phyloP scores from a whole-genome alignment of 495 filamentous ascomycete species.

The Aspergillus biplanus region DNA sequence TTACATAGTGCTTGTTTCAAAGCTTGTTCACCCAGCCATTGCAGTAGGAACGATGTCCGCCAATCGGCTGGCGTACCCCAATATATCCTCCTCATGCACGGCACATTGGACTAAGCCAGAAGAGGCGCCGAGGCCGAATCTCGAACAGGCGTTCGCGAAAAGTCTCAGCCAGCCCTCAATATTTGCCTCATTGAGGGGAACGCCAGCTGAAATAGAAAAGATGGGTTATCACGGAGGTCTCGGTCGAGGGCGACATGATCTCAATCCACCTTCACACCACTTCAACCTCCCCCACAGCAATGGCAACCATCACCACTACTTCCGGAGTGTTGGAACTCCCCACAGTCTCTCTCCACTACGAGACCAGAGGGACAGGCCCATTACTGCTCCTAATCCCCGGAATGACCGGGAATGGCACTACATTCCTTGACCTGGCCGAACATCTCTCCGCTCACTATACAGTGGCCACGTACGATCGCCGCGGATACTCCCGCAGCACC shows the following conservation, averaged over 20 bases:
- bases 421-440: neutral
- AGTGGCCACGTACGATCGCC: neutral
- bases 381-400: conserved; percentile 1
- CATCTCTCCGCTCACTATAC: conserved; percentile 1
- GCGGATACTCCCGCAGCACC: neutral
- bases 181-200: neutral
- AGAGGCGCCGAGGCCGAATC: neutral
- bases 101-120: neutral
- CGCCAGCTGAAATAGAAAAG: neutral
- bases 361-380: neutral
- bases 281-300: neutral
- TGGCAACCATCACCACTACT: neutral
- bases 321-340: neutral
- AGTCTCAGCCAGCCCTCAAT: neutral
- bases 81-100: neutral
- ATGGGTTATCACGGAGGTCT: neutral
- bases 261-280: neutral
- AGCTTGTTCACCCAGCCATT: too few species aligned
- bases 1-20: too few species aligned
- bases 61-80: neutral
- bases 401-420: neutral
- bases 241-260: neutral
- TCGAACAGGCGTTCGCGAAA: neutral
- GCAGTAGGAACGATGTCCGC: neutral
- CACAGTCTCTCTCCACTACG: conserved; percentile 1